Base-by-base conservation (phyloP, 2,329 filamentous ascomycete species). In the Fusarium papillatum region DNA sequence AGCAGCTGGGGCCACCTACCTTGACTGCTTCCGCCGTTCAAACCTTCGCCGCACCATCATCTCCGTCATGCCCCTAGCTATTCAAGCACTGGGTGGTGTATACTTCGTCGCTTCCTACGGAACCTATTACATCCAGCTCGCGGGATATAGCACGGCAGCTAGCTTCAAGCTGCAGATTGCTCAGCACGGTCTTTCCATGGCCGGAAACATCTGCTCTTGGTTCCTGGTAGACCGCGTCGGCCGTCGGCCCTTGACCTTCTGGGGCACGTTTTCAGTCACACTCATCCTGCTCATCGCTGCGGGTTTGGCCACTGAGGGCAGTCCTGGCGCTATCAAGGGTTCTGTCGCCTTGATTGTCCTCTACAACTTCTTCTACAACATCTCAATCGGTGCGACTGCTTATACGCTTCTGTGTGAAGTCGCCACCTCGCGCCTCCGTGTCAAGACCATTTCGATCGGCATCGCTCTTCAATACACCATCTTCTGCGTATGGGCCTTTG, bases 401-500 rank as follows among this genome's bases (percentile, higher is more conserved):
- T 48, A 48, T 10, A 48, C 43, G 7, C 43, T 48, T 48, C 43
- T 48, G 8, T 48, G 43, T 24, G 43, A 48, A 24, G 43, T 48
- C 22, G 43, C 43, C 22, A 48, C 43, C 7, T 48, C 43, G 22
- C 43, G 43, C 22, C 43, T 48, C 43, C 43, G 43, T 10, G 43
- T 48, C 22, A 48, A 48, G 61, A 63, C 67, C 5, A 17, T 64
- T 0, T 60, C 41, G 0, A 63, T 68, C n/a, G 61, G 63, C 9
- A 34, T 70, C 16, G 64, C 50, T 1, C 55, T 71, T 7, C 48
- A 66, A 19, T 64, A 60, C 2, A n/a, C 53, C 1, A 26, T 62
- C 1, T 59, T 53, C 19, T 66, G 63, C 26, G 38, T 64, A 4
- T 64, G 68, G 26, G 26, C 38, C 5, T 72, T 72, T 34, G 60